Percentiles rank a stretch among this genome's conserved stretches.
Evolutionary conservation across 805 yeast species (phyloP).

Genomic region (Metschnikowia colocasiae): DNA sequence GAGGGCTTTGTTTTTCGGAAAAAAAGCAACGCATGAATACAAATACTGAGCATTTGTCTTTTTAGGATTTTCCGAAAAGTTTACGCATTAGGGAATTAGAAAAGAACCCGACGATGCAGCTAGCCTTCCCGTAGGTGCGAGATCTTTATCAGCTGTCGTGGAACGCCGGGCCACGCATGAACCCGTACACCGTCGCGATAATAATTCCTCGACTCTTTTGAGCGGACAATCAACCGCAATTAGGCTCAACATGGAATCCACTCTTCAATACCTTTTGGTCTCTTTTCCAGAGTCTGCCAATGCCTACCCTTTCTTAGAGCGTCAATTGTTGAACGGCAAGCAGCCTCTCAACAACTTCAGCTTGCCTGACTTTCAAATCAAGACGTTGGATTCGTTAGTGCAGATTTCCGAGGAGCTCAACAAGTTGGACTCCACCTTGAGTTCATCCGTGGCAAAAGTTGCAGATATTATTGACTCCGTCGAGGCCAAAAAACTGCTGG

Average conservation of each 20-base stretch:
- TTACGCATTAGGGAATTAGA: not conserved
- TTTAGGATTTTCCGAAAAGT: too few relatives aligned
- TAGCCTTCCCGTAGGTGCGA: not conserved
- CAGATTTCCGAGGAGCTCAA: slow-evolving; percentile 85
- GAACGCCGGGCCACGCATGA: slow-evolving; percentile 1
- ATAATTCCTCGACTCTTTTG: slow-evolving; percentile 5
- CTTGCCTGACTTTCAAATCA: slow-evolving; percentile 86
- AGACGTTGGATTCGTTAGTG: slow-evolving; percentile 88
- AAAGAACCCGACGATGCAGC: too few relatives aligned
- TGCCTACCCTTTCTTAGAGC: slow-evolving; percentile 52
- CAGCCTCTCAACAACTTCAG: slow-evolving; percentile 53
- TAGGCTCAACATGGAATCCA: slow-evolving; percentile 25
- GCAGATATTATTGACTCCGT: slow-evolving; percentile 63
- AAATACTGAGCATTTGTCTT: too few relatives aligned
- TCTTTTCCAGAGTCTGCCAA: slow-evolving; percentile 56
- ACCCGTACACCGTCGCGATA: slow-evolving; percentile 13
- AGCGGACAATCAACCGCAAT: slow-evolving; percentile 4
- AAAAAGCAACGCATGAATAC: too few relatives aligned
- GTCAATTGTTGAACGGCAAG: slow-evolving; percentile 53
- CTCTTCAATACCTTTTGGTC: slow-evolving; percentile 49
- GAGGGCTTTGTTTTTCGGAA: too few relatives aligned
- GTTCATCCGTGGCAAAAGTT: slow-evolving; percentile 64
- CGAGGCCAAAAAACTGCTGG: slow-evolving; percentile 16
- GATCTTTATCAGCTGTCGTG: not conserved
- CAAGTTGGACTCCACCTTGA: slow-evolving; percentile 78